Conservation (phyloP, 2,329 filamentous ascomycete genomes). For the Botrytis byssoidea region DNA sequence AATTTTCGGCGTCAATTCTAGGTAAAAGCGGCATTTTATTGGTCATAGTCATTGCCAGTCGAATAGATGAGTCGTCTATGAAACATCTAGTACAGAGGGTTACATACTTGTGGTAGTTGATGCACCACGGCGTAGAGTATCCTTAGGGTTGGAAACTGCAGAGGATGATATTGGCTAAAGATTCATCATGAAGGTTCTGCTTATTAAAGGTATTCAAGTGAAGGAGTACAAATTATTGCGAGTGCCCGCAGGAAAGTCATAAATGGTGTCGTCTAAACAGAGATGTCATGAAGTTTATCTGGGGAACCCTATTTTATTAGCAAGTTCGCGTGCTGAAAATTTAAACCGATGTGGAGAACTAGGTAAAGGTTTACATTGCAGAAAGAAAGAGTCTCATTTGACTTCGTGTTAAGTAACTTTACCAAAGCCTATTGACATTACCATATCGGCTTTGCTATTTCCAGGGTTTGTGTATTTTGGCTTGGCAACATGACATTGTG, state of each 20-base stretch:
- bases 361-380: not conserved
- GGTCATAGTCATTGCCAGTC: not conserved
- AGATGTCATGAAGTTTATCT: not conserved
- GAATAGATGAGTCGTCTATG: not conserved
- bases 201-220: too few relatives aligned
- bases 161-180: too few relatives aligned
- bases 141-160: not conserved
- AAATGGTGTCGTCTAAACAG: not conserved
- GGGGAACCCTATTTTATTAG: not conserved
- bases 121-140: too few relatives aligned
- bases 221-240: too few relatives aligned
- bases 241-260: too few relatives aligned
- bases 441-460: not conserved
- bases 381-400: not conserved
- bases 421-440: not conserved
- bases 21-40: not conserved
- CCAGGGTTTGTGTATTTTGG: not conserved
- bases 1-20: not conserved
- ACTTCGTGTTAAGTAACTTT: rapidly evolving
- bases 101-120: not conserved
- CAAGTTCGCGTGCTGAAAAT: rapidly evolving
- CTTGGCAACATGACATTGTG: rapidly evolving
- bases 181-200: too few relatives aligned
- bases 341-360: not conserved
- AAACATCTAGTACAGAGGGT: not conserved